Percentiles rank a stretch among this genome's conserved stretches.
Evolutionary conservation across 805 yeast species (phyloP).

Genomic region (Candida schatavii): DNA sequence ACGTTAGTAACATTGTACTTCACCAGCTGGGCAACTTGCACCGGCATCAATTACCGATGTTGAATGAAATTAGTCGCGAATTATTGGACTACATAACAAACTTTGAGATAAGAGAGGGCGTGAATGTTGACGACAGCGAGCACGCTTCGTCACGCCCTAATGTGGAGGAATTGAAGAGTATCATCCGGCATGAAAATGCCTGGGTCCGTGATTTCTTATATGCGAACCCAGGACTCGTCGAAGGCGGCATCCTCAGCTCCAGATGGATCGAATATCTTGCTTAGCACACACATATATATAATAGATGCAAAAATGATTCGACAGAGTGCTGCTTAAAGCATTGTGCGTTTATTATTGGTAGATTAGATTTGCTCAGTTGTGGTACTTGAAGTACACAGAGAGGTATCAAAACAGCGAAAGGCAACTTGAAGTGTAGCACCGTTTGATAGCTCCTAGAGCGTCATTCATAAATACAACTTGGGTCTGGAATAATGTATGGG

Average conservation of each 20-base stretch:
- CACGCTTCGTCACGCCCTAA: conserved; percentile 13
- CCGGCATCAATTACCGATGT: conserved; percentile 17
- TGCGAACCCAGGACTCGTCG: conserved; percentile 40
- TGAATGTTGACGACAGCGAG: conserved; percentile 24
- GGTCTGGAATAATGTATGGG: no score
- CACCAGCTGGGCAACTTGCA: conserved; percentile 18
- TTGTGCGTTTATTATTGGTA: no score
- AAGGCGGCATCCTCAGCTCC: conserved; percentile 28
- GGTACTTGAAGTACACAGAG: no score
- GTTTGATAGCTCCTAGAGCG: no score
- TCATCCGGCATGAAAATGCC: conserved; percentile 35
- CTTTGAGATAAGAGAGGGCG: conserved; percentile 9
- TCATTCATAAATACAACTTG: no score
- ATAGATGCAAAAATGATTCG: no score
- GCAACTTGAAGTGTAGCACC: no score
- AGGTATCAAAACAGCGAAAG: no score
- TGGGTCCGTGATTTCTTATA: conserved; percentile 42
- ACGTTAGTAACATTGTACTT: conserved; percentile 17
- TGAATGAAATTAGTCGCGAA: conserved; percentile 32
- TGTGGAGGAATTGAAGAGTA: conserved; percentile 13
- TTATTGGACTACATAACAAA: conserved; percentile 28
- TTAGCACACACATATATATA: no score
- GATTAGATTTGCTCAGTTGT: no score
- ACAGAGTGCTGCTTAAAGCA: no score
- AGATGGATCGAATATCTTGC: conserved; percentile 39